These are phyloP conservation scores for Tirmania nivea DNA, from an alignment of 495 filamentous ascomycete genomes.

Conservation along the genomic window DNA sequence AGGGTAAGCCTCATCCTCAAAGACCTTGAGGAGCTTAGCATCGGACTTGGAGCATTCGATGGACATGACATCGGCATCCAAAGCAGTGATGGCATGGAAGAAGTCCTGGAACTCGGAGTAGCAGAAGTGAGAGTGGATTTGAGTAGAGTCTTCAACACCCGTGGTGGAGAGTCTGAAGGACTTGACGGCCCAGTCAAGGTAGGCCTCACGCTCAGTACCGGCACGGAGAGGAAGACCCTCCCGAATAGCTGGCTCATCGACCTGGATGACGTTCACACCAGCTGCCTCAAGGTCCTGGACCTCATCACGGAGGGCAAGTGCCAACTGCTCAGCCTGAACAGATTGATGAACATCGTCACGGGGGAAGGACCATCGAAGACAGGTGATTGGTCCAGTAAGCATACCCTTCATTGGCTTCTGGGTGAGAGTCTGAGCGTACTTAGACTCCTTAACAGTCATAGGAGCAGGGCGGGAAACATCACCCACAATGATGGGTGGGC, in stretches of 20 bases:
- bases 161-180: conserved; percentile 87
- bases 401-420: conserved; percentile 95
- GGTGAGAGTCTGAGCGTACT: conserved; percentile 87
- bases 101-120: conserved; percentile 99
- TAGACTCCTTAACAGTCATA: conserved; percentile 99
- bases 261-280: conserved; percentile 92
- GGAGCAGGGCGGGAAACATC: conserved; percentile 87
- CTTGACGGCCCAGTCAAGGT: conserved; percentile 89
- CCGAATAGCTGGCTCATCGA: conserved; percentile 96
- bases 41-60: conserved; percentile 99
- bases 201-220: conserved; percentile 78
- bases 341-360: conserved; percentile 98
- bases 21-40: conserved; percentile 95
- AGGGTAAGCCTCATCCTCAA: conserved; percentile 87
- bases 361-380: conserved; percentile 97
- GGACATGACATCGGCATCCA: conserved; percentile 91
- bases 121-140: conserved; percentile 99
- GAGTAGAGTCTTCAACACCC: conserved; percentile 76
- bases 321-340: conserved; percentile 93
- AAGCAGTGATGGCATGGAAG: conserved; percentile 96
- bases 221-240: conserved; percentile 92
- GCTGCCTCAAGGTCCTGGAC: conserved; percentile 92
- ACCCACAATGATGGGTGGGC: conserved; percentile 93
- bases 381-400: conserved; percentile 97
- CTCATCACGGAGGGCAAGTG: conserved; percentile 93